A percentile compares a stretch with the other conserved stretches of the same genome.
Evolutionary conservation across 2,329 filamentous ascomycete genomes (phyloP).

Genomic region (Aspergillus oerlinghausenensis): DNA sequence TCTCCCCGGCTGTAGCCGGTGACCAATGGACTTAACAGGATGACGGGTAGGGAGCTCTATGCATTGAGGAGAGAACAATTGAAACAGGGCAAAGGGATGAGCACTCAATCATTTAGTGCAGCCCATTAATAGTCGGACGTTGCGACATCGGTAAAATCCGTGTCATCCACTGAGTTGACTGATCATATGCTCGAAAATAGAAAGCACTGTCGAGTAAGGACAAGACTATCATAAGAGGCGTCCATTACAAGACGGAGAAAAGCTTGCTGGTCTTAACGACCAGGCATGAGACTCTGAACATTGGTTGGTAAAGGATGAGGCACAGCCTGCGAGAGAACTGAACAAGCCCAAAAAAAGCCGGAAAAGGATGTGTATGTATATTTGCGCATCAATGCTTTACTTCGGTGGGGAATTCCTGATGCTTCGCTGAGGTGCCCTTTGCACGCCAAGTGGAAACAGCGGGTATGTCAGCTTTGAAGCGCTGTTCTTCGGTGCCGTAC

Average conservation of each 20-base stretch:
- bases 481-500: slow-evolving; percentile 86
- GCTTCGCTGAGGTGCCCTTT: slow-evolving; percentile 87
- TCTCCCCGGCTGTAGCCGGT: background rate
- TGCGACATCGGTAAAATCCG: background rate
- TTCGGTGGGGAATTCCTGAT: slow-evolving; percentile 51
- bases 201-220: background rate
- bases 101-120: background rate
- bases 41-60: background rate
- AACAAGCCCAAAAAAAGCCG: background rate
- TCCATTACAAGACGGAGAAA: background rate
- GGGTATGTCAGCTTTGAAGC: slow-evolving; percentile 84
- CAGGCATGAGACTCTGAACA: background rate
- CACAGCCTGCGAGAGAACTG: slow-evolving; percentile 6
- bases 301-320: slow-evolving; percentile 4
- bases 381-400: slow-evolving; percentile 8
- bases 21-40: background rate
- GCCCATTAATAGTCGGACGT: background rate
- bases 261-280: background rate
- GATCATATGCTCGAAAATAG: background rate
- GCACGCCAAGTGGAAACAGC: slow-evolving; percentile 95
- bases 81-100: background rate
- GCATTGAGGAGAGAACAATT: background rate
- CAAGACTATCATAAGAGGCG: background rate
- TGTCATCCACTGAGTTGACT: background rate
- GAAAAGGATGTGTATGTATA: background rate